Conservation (phyloP, 495 filamentous ascomycete species). For the Penicillium pancosmium region DNA sequence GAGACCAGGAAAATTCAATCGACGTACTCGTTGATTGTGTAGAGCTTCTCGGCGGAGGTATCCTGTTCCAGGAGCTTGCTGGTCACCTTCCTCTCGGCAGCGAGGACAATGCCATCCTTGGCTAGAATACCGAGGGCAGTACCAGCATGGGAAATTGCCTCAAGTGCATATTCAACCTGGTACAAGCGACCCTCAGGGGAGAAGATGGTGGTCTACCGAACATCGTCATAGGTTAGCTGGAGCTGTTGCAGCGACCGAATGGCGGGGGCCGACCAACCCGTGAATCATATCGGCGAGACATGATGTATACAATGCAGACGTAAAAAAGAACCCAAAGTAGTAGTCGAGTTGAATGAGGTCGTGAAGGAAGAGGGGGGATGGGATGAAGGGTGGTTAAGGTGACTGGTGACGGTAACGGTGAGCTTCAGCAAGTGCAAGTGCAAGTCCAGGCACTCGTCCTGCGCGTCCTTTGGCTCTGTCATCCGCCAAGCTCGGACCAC, state of each 20-base stretch:
- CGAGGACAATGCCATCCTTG: constrained; percentile 96
- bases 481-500: constrained; percentile 53
- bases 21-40: constrained; percentile 94
- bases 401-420: constrained; percentile 18
- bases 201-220: constrained; percentile 92
- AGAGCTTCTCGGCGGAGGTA: constrained; percentile 98
- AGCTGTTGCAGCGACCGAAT: constrained; percentile 31
- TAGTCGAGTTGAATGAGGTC: constrained; percentile 9
- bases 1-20: neutral
- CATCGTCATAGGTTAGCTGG: constrained; percentile 52
- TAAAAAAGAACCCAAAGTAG: constrained; percentile 9
- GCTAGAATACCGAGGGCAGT: constrained; percentile 96
- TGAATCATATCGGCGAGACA: constrained; percentile 99
- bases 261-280: constrained; percentile 61
- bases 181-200: constrained; percentile 97
- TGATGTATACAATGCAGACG: constrained; percentile 44
- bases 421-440: constrained; percentile 31
- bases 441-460: constrained; percentile 47
- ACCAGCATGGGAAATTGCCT: constrained; percentile 97
- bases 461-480: constrained; percentile 42
- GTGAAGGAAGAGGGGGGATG: constrained; percentile 7
- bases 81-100: constrained; percentile 98
- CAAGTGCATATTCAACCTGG: constrained; percentile 98
- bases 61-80: constrained; percentile 99
- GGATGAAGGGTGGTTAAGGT: constrained; percentile 22